Evolutionary conservation across 2,329 filamentous ascomycete genomes (phyloP).

Genomic region (Aureobasidium sp.): DNA sequence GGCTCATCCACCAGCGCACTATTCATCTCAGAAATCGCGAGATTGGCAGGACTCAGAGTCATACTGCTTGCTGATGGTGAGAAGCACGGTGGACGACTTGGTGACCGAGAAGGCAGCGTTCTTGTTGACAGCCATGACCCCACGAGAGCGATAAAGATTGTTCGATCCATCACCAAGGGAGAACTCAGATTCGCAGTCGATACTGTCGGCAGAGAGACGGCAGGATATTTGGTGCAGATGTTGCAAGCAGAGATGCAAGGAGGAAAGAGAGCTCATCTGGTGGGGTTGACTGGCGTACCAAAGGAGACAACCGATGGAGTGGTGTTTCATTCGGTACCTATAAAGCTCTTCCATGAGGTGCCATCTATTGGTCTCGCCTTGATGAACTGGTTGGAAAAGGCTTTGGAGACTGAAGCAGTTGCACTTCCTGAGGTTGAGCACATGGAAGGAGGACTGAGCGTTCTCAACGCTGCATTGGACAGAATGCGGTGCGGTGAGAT

Average conservation of each 20-base stretch:
- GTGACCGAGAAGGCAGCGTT: constrained; percentile 51
- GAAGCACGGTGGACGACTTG: constrained; percentile 56
- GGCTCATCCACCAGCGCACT: constrained; percentile 42
- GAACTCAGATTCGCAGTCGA: constrained; percentile 62
- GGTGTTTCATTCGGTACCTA: constrained; percentile 59
- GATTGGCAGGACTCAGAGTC: constrained; percentile 57
- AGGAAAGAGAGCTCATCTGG: constrained; percentile 46
- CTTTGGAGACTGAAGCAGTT: constrained; percentile 51
- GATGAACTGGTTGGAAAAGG: constrained; percentile 58
- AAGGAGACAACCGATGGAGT: constrained; percentile 47
- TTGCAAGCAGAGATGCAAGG: constrained; percentile 31
- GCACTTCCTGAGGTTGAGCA: constrained; percentile 59
- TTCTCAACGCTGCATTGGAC: constrained; percentile 62
- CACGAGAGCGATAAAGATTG: constrained; percentile 57
- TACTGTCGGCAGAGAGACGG: constrained; percentile 59
- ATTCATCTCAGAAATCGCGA: constrained; percentile 51
- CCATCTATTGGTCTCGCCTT: constrained; percentile 56
- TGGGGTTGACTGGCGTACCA: constrained; percentile 62
- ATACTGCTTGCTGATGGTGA: constrained; percentile 60
- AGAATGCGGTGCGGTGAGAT: constrained; percentile 59
- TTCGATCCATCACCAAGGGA: constrained; percentile 51
- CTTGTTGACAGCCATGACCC: constrained; percentile 63
- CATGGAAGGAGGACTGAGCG: constrained; percentile 55
- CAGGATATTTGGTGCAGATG: constrained; percentile 50
- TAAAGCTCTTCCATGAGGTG: constrained; percentile 68